Evolutionary conservation across 2,329 filamentous ascomycete genomes (phyloP), one percentile per base, ranked within the genome.

Genomic region (Parastagonospora avenae): DNA sequence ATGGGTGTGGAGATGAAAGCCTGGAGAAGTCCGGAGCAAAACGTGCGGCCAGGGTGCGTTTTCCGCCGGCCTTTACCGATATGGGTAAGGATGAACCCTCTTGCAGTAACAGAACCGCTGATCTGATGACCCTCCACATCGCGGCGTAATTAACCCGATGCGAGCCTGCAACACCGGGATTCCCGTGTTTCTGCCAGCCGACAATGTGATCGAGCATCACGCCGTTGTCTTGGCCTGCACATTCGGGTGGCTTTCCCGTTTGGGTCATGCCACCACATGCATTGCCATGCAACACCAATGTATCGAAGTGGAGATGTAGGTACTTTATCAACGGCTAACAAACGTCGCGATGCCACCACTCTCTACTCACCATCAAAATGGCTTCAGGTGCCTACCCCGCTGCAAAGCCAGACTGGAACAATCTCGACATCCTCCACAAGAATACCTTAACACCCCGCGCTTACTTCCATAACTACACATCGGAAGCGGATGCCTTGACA

Each of bases 401-500:
- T 28, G 51, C 46, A 11, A 38, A 52, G n/a, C 83, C 83, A 0
- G 84, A 87, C 64, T 87, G 84, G 83, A 83, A 78, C 66, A 87
- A 87, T 59, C 76, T 85, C 49, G 64, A 77, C 4, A 75, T 87
- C 28, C 75, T 87, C 12, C 85, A 86, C 64, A 80, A 79, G 56
- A 85, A 85, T 58, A 84, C 82, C 1, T 74, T 87, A 5, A 74
- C 81, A 8, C 80, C 83, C 4, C 79, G 85, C 48, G 80, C 82
- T 42, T 76, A 82, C 58, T 87, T 85, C 63, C 79, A 80, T 63
- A 71, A 82, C 24, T 85, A 82, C 60, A 62, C 76, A 32, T 76
- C 65, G 11, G 78, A 81, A 50, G 62, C 73, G 1, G 78, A 81
- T 62, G 83, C 83, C 1, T 67, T 85, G 14, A 62, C 67, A 3